Evolutionary conservation across 2,329 filamentous ascomycete genomes (phyloP).

Genomic region (Penicillium sp.): DNA sequence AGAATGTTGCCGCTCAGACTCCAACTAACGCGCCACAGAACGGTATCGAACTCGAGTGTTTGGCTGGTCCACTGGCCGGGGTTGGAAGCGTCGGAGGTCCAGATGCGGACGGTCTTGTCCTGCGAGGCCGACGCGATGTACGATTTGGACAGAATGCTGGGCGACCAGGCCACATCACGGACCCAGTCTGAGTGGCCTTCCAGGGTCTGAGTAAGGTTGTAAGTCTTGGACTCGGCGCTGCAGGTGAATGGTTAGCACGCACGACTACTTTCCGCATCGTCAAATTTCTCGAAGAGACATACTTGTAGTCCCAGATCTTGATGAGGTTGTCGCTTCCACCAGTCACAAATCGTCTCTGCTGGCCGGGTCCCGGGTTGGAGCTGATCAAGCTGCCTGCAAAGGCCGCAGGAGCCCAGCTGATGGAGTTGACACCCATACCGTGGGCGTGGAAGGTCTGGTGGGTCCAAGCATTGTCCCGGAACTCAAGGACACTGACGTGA

Average conservation of each 20-base stretch:
- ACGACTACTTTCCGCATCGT: background rate
- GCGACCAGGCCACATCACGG: constrained; percentile 94
- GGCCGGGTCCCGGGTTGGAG: constrained; percentile 63
- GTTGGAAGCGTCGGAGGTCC: constrained; percentile 74
- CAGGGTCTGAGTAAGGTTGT: constrained; percentile 60
- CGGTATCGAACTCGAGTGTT: constrained; percentile 81
- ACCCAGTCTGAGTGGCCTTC: constrained; percentile 93
- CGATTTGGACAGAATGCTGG: constrained; percentile 89
- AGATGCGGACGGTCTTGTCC: constrained; percentile 96
- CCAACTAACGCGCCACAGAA: constrained; percentile 97
- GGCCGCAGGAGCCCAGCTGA: constrained; percentile 89
- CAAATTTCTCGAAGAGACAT: constrained; percentile 23
- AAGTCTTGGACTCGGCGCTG: constrained; percentile 55
- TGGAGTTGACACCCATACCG: constrained; percentile 90
- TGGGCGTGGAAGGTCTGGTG: constrained; percentile 89
- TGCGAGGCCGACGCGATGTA: constrained; percentile 96
- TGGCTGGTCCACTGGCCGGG: constrained; percentile 80
- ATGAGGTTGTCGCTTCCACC: constrained; percentile 91
- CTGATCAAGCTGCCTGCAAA: constrained; percentile 82
- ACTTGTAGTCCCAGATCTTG: constrained; percentile 88
- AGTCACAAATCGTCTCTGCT: constrained; percentile 83
- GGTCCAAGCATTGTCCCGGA: constrained; percentile 92
- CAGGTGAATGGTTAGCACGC: constrained; percentile 9
- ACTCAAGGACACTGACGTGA: constrained; percentile 90
- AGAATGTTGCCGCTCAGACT: constrained; percentile 95